Conservation (phyloP, 2,329 filamentous ascomycete genomes). For the Sodiomyces alkalinus region DNA sequence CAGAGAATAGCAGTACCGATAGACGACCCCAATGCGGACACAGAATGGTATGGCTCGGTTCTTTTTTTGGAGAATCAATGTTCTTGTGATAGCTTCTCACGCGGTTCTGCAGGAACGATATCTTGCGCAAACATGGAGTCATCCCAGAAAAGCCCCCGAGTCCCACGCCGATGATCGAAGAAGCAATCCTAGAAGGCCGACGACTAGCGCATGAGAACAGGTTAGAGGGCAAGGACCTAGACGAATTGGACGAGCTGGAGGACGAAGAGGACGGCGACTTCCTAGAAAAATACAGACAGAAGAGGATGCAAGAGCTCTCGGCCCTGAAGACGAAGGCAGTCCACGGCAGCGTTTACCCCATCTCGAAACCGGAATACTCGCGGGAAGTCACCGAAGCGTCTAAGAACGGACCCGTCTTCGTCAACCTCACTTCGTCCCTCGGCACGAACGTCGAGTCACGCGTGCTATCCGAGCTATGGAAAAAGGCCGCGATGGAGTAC, state of each 20-base stretch:
- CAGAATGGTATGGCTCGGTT: conserved; percentile 62
- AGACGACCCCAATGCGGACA: conserved; percentile 91
- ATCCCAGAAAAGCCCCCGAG: conserved; percentile 97
- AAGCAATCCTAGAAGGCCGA: conserved; percentile 74
- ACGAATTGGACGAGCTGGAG: conserved; percentile 85
- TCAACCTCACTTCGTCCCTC: conserved; percentile 66
- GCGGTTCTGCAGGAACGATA: conserved; percentile 65
- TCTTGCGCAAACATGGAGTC: conserved; percentile 87
- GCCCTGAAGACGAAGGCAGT: conserved; percentile 60
- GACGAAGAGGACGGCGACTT: conserved; percentile 93
- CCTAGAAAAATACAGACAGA: conserved; percentile 72
- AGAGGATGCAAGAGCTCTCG: conserved; percentile 71
- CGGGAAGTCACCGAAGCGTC: conserved; percentile 87
- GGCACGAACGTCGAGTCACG: conserved; percentile 76
- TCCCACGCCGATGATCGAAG: conserved; percentile 89
- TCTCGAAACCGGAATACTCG: conserved; percentile 88
- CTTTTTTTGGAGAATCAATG: conserved; percentile 4
- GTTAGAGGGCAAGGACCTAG: conserved; percentile 83
- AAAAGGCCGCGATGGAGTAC: conserved; percentile 67
- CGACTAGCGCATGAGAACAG: conserved; percentile 80
- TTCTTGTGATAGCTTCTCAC: neutral
- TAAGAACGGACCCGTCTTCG: conserved; percentile 50
- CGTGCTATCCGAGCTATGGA: conserved; percentile 73
- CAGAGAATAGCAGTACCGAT: conserved; percentile 67
- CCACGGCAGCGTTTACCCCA: conserved; percentile 81